phyloP scores from a whole-genome alignment of 176 grass and related monocot genomes.

The Cenchrus americanus region DNA sequence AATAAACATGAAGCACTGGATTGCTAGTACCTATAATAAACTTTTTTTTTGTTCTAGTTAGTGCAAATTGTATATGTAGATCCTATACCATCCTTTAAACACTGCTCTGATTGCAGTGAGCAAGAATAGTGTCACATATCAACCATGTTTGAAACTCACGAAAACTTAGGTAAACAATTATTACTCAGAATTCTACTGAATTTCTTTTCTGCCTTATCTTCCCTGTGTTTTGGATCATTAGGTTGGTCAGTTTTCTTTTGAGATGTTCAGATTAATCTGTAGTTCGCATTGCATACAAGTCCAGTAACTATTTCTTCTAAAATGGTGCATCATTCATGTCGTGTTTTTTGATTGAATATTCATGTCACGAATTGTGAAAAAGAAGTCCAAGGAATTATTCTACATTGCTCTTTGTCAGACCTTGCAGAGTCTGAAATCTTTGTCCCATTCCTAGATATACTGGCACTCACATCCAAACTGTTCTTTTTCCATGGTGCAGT shows the following conservation, averaged over 20 bases:
- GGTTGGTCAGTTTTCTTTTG: background rate
- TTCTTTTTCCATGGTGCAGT: conserved; percentile 11
- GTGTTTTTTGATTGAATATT: background rate
- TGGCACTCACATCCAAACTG: background rate
- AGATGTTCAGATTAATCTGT: background rate
- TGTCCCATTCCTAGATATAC: background rate
- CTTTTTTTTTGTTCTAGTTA: background rate
- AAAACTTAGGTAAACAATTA: background rate
- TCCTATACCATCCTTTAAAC: conserved; percentile 1
- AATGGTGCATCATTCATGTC: background rate
- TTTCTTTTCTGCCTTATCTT: conserved; percentile 2
- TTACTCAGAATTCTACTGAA: conserved; percentile 10
- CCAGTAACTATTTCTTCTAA: background rate
- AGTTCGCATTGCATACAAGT: background rate
- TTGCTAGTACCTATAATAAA: conserved; percentile 1
- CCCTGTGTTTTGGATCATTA: background rate
- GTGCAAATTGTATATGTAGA: conserved; percentile 9
- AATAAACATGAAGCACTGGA: background rate
- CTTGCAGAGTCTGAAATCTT: background rate
- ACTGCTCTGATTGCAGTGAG: background rate
- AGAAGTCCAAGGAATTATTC: background rate
- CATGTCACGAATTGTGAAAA: background rate
- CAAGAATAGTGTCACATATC: background rate
- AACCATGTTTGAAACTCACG: background rate
- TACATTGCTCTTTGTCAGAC: background rate